Evolutionary conservation across 2,329 filamentous ascomycete genomes (phyloP), one percentile per base, ranked within the genome.

Genomic region (Monilinia aucupariae): DNA sequence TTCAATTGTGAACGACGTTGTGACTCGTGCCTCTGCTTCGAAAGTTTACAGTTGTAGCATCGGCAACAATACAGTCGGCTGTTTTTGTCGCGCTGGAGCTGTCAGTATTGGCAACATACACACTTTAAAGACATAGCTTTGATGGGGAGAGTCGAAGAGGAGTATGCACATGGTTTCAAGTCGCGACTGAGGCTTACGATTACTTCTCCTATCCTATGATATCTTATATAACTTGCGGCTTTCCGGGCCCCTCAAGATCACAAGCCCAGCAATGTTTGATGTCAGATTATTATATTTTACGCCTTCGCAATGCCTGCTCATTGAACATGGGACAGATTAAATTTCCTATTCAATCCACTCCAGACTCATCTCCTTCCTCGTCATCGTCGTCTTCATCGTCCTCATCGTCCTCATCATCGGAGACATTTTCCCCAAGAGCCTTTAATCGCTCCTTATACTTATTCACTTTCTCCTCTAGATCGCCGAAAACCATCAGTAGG

Each of bases 401-500:
- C 0, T 82, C 84, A 0, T 85, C 87, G 22, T 87, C 87, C 66
- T 92, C 90, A n/a, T 79, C 88, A 67, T 93, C 90, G 1, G 90
- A 92, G 12, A 93, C 85, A 65, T 80, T 79, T 71, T 90, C 83
- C 3, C 89, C 89, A 22, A 91, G 78, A 27, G 81, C 83, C 80
- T 85, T 70, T 20, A 74, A 66, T 48, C 62, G 65, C 25, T 70
- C 65, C 81, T 90, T 93, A 72, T 93, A 91, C 69, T 84, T 85
- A 49, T 82, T 81, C 55, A 85, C 80, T 76, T 92, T 93, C 61
- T 91, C 88, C 75, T 94, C 90, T 22, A 92, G 73, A 72, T 94
- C 90, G 17, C 85, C 86, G 75, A 92, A 91, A 6, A 94, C 87
- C 78, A 93, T 89, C 43, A 94, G 77, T 61, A 93, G 79, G 74